Base-by-base conservation (phyloP, 1,284 basidiomycete genomes). In the Schizophyllum commune region DNA sequence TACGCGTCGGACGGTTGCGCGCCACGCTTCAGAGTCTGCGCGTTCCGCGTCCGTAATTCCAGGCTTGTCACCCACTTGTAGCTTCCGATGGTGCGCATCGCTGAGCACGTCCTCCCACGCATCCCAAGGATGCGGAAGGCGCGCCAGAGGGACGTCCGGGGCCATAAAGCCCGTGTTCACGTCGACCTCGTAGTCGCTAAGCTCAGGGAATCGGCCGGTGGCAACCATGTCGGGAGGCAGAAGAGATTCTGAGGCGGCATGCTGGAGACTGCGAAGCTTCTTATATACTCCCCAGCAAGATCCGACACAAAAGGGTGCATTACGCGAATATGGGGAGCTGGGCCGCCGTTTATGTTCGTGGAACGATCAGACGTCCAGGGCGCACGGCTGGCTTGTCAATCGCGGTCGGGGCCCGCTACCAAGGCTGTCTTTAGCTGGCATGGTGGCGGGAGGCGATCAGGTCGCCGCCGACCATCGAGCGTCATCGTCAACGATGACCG, bases 41-140 rank as follows among this genome's bases (percentile, higher is more conserved):
- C 83, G 84, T 39, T 73, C 74, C 59, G 78, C 51, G 5, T 82
- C 78, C 32, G 77, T 77, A 53, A 79, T 77, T 20, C 78, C 70
- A 32, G 81, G 71, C 70, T 88, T 83, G 34, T 84, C 84, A 47
- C 86, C 87, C 4, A 92, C 75, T 67, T 79, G 81, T 53, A 96
- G 70, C 6, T 79, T 47, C 39, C 77, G 79, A 57, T 21, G 19
- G 11, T 77, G 77, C 15, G 85, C 91, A 21, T 79, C 76, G 11
- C 71, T 75, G 33, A 88, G 78, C 53, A 81, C 85, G 58, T 76
- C 68, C 75, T 96, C 95, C 94, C 93, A 98, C 1, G 39, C 39
- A 47, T 47, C 39, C 39, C 39, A 47, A 47, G 39, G 39, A 3
- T 11, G 13, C 39, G 39, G 39, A 47, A 47, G 39, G 8, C 39